Conservation (phyloP, 129 eudicot species). For the Artemisia argyi region DNA sequence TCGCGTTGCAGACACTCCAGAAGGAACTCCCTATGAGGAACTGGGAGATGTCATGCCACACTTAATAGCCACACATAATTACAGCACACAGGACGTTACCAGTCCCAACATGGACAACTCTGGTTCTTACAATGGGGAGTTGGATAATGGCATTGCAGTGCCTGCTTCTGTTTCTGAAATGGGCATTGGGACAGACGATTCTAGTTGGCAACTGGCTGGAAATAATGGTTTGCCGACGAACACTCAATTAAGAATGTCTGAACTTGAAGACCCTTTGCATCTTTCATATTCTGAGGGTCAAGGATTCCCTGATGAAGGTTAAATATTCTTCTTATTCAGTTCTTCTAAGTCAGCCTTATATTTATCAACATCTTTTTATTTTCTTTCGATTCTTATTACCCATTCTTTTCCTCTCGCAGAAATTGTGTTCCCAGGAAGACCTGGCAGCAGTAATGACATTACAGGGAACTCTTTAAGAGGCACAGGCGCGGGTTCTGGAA, state of each 20-base stretch:
- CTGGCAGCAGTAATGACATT: slow-evolving; percentile 53
- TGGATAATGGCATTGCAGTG: no score
- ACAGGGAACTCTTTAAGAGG: slow-evolving; percentile 41
- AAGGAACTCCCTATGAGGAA: slow-evolving; percentile 29
- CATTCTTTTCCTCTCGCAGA: slow-evolving; percentile 44
- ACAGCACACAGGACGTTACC: slow-evolving; percentile 3
- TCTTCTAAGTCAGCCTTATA: not conserved
- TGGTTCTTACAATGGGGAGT: slow-evolving; percentile 33
- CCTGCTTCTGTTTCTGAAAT: no score
- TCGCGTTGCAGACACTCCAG: no score
- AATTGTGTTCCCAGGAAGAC: no score
- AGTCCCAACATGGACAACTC: slow-evolving; percentile 31
- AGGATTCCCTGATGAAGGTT: slow-evolving; percentile 75
- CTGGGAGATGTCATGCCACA: slow-evolving; percentile 84
- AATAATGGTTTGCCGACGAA: slow-evolving; percentile 44
- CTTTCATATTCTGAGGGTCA: slow-evolving; percentile 43
- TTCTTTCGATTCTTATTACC: not conserved
- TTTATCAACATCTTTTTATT: not conserved
- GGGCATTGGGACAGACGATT: slow-evolving; percentile 34
- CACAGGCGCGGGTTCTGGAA: slow-evolving; percentile 28
- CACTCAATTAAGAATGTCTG: no score
- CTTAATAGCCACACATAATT: slow-evolving; percentile 36
- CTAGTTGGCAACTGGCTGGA: slow-evolving; percentile 53
- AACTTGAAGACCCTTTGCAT: no score
- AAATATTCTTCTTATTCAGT: slow-evolving; percentile 1